These are phyloP conservation scores for Talaromyces sp. DNA, from an alignment of 2,329 filamentous ascomycete genomes.

Conservation along the genomic window DNA sequence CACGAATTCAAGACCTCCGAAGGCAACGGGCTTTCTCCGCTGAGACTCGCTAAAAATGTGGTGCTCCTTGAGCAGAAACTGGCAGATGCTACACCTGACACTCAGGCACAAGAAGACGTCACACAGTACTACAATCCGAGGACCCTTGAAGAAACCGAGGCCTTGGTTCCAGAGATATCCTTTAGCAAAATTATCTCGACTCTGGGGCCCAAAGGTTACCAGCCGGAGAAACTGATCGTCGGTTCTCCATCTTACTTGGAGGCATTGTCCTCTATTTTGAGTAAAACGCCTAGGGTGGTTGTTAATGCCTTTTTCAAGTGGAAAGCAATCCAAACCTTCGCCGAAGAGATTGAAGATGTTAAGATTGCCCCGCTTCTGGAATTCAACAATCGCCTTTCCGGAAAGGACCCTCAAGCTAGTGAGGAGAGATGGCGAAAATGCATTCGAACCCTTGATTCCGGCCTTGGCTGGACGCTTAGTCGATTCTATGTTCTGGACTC, in stretches of 20 bases:
- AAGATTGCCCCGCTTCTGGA: conserved; percentile 54
- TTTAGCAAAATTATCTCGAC: conserved; percentile 48
- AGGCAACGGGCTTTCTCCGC: not conserved
- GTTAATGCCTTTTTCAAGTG: conserved; percentile 60
- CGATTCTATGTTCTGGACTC: conserved; percentile 66
- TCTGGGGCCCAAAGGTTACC: conserved; percentile 49
- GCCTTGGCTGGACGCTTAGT: conserved; percentile 63
- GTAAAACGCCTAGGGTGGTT: conserved; percentile 49
- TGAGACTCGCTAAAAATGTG: conserved; percentile 34
- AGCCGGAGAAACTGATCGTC: conserved; percentile 52
- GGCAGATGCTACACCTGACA: conserved; percentile 53
- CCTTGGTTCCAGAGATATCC: conserved; percentile 52
- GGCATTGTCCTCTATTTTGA: conserved; percentile 52
- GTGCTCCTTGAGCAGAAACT: conserved; percentile 58
- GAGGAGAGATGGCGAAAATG: conserved; percentile 65
- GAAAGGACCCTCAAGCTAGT: conserved; percentile 57
- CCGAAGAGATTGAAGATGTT: conserved; percentile 52
- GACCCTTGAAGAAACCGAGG: conserved; percentile 50
- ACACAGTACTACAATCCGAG: conserved; percentile 64
- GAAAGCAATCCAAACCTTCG: conserved; percentile 55
- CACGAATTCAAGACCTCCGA: conserved; percentile 26
- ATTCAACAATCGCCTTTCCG: conserved; percentile 57
- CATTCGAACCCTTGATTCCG: conserved; percentile 51
- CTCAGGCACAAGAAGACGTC: conserved; percentile 56
- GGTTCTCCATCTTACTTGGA: conserved; percentile 57